Base-by-base conservation (phyloP, 352 stramenopile species). In the Globisporangium solare region DNA sequence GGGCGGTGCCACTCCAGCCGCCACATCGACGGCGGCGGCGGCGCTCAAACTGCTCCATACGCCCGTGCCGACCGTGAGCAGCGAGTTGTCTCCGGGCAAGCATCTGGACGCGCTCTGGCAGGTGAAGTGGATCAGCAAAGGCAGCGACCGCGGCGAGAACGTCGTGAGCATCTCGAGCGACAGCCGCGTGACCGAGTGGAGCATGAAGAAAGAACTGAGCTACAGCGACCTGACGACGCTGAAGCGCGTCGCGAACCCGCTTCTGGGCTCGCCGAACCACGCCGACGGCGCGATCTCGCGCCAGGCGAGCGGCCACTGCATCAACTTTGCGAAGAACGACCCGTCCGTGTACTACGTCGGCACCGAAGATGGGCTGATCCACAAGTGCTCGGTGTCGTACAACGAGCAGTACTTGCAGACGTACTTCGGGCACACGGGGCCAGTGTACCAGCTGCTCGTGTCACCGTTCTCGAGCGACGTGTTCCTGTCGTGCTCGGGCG, bases 351-450 rank as follows among this genome's bases (percentile, higher is more conserved):
- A 97, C 63, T 94, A 94, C 48, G 87, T 92, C 1, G 91, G 88
- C 13, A 97, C 89, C 1, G 89, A 98, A 54, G 89, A 97, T 61
- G 92, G 92, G 4, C 64, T 92, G 8, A 82, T 98, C 51, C 89
- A 98, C 74, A 94, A 94, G 53, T 97, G 91, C 62, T 96, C 83
- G 8, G 76, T 89, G 15, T 96, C 85, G 56, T 98, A 98, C 84
- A 97, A 95, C 58, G 92, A 97, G 58, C 88, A 97, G 65, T 97
- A 97, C 55, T 66, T 98, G 45, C 80, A 97, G 57, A 97, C 87
- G 32, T 97, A 96, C 60, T 68, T 70, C 20, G 88, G 83, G 0
- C 91, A 98, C 63, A 88, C 72, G 0, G 92, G 85, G 1, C 91
- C 92, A 0, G 88, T 97, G 31, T 97, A 97, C 70, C 77, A 87